Evolutionary conservation across 2,329 filamentous ascomycete genomes (phyloP).

Genomic region (Fusarium pseudograminearum): DNA sequence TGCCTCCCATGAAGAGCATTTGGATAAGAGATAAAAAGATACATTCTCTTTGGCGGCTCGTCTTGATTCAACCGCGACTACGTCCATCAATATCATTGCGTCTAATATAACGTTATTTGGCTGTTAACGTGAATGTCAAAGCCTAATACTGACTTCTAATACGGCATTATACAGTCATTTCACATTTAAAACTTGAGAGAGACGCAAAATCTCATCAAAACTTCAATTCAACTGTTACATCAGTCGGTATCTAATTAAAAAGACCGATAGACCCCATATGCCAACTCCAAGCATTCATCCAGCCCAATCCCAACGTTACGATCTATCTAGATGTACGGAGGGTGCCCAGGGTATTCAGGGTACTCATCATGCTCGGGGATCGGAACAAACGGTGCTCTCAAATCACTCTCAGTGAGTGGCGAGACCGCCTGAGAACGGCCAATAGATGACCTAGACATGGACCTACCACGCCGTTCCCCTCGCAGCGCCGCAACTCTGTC

Average conservation of each 20-base stretch:
- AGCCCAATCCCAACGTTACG: not conserved
- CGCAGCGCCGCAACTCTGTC: not conserved
- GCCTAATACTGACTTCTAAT: not conserved
- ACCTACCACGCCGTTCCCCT: not conserved
- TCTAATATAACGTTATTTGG: too few relatives aligned
- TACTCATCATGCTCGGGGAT: slow-evolving; percentile 13
- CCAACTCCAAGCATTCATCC: not conserved
- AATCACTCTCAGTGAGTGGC: slow-evolving; percentile 19
- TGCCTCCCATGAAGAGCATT: not conserved
- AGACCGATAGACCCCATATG: not conserved
- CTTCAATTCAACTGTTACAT: not conserved
- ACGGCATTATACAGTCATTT: not conserved
- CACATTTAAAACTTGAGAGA: not conserved
- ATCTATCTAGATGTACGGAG: not conserved
- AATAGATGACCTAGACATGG: not conserved
- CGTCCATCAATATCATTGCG: too few relatives aligned
- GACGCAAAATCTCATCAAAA: not conserved
- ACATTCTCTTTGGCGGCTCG: not conserved
- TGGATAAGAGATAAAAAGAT: not conserved
- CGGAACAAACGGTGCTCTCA: not conserved
- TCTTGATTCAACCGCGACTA: not conserved
- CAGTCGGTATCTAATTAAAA: not conserved
- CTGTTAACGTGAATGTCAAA: not conserved
- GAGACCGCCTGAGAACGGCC: slow-evolving; percentile 10
- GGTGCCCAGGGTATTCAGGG: not conserved